These are phyloP conservation scores for Fraxinus excelsior DNA, from an alignment of 257 asterid genomes.

Conservation along the genomic window DNA sequence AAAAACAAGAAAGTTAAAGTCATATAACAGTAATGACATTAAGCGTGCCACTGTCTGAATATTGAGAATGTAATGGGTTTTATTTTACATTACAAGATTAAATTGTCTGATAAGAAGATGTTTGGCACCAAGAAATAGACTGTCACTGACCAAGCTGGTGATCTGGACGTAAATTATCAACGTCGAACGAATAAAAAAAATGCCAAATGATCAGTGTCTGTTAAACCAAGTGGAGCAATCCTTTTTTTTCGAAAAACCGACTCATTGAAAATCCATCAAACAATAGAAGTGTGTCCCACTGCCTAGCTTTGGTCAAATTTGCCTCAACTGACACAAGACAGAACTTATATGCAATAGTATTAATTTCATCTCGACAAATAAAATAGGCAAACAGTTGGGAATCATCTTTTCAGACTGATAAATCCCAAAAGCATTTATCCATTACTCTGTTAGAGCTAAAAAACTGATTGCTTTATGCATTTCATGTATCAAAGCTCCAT, in stretches of 20 bases:
- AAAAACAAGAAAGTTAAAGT: neutral
- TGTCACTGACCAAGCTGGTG: neutral
- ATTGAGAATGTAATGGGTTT: neutral
- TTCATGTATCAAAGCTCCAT: neutral
- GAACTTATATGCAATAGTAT: slow-evolving; percentile 2
- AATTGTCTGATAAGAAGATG: neutral
- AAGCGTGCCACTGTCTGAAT: neutral
- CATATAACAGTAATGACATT: neutral
- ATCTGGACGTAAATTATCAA: neutral
- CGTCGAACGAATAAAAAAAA: neutral
- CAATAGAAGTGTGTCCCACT: neutral
- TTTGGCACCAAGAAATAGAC: neutral
- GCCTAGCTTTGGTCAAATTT: neutral
- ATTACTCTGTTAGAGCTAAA: neutral
- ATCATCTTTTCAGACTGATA: neutral
- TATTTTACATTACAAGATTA: neutral
- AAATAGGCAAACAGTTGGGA: neutral
- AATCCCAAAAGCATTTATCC: neutral
- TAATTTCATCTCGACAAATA: neutral
- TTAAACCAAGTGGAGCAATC: neutral
- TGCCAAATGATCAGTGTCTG: neutral
- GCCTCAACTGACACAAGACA: slow-evolving; percentile 1
- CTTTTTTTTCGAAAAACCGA: neutral
- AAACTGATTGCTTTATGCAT: neutral
- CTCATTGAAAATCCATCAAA: neutral